These are phyloP conservation scores for Russula olivacea DNA, from an alignment of 768 basidiomycete genomes.

Conservation along the genomic window DNA sequence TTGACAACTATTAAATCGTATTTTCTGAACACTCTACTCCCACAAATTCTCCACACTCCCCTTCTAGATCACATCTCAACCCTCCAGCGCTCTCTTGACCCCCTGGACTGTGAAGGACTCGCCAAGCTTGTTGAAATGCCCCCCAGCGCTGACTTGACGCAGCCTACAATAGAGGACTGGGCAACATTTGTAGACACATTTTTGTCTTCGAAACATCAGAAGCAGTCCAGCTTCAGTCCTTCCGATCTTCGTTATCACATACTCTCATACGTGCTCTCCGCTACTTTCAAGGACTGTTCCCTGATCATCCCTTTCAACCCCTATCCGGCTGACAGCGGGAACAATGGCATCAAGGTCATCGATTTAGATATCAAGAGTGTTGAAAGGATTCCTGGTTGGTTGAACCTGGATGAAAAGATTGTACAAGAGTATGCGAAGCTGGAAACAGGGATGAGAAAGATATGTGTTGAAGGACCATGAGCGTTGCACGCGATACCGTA, in stretches of 20 bases:
- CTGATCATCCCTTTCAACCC: conserved; percentile 42
- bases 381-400: conserved; percentile 62
- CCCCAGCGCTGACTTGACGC: conserved; percentile 24
- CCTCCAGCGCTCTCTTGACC: conserved; percentile 20
- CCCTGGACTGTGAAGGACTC: conserved; percentile 22
- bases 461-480: conserved; percentile 10
- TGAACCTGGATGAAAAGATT: conserved; percentile 64
- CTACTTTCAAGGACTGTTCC: conserved; percentile 97
- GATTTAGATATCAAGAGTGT: conserved; percentile 83
- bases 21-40: conserved; percentile 47
- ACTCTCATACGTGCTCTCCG: conserved; percentile 78
- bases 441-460: conserved; percentile 10
- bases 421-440: conserved; percentile 38
- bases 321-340: conserved; percentile 31
- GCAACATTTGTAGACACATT: conserved; percentile 54
- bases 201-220: conserved; percentile 33
- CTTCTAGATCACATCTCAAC: conserved; percentile 5
- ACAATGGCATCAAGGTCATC: conserved; percentile 56
- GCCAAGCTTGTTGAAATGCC: conserved; percentile 5
- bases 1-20: conserved; percentile 37
- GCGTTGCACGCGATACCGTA: background rate
- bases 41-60: conserved; percentile 42
- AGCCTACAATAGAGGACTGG: conserved; percentile 66
- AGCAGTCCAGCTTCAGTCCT: conserved; percentile 37
- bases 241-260: conserved; percentile 54